Evolutionary conservation across 352 stramenopile genomes (phyloP), one percentile per base, ranked within the genome.

Genomic region (Pythium biforme): DNA sequence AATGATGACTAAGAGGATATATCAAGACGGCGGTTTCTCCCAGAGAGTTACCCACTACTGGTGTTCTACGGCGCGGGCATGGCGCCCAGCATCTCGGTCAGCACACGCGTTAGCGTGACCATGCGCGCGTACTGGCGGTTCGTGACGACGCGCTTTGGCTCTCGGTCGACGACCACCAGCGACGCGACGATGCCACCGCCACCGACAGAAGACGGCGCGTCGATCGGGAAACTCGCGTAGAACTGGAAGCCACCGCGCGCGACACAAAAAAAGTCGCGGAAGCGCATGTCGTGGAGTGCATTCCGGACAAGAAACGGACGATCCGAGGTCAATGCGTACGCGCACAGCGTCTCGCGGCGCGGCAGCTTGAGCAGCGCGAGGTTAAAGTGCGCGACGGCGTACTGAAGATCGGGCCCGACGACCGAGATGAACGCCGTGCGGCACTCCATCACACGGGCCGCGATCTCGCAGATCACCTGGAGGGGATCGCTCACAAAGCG

Each of bases 251-350:
- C 59, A 7, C 54, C 55, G 27, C 68, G 64, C 46, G 68, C 62
- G 19, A 76, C 66, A 41, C 56, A 76, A 31, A 73, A 76, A 34
- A 76, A 74, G 23, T 74, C 59, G n/a, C 68, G 61, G 69, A 76
- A 76, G 33, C 72, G 72, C 26, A 76, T 45, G 51, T 76, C 72
- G 48, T 73, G 68, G 26, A 67, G 39, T 6, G 71, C 54, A 41
- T 78, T 72, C 34, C 64, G 68, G 29, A 78, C 68, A 27, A 78
- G 59, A 27, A 75, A 75, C 20, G 71, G 71, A 31, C 47, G 47
- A 40, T 78, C 68, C 27, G 54, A 68, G 10, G 68, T 75, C 31
- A 78, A 62, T 20, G 71, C 64, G 57, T 78, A 69, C 5, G 71
- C 64, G 37, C 71, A 78, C 19, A 78, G 59, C 20, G 64, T 69